Base-by-base conservation (phyloP, 108 stramenopile species). In the Poteriospumella lacustris region DNA sequence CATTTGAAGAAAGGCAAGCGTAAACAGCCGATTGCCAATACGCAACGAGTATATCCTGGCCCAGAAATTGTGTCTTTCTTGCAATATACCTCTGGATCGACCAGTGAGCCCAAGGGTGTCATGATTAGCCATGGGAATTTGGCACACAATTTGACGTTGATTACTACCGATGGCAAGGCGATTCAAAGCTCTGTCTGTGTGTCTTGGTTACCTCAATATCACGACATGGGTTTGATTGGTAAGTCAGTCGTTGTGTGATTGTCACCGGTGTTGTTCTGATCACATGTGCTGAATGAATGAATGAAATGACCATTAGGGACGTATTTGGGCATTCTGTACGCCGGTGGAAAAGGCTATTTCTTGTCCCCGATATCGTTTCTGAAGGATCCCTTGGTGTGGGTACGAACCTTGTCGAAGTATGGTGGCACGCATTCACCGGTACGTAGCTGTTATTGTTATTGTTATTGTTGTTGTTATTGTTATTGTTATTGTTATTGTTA, bases 141-240 rank as follows among this genome's bases (percentile, higher is more conserved):
- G 36, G 85, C 91, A 40, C 95, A 97, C 85, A 97, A 97, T 82
- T 86, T 96, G 1, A 72, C 84, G 70, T 89, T 90, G 79, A 95
- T 95, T 59, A 44, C 59, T 1, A 58, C 68, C 31, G 92, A 92
- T 58, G 70, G 94, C 15, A 73, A 91, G 42, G 94, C 96, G 0
- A 72, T 64, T 1, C 58, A 82, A 19, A 88, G 87, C 67, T 97
- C 98, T 0, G 85, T 91, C 12, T 94, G 93, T 38, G 97, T 94
- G 1, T 93, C 91, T 1, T 99, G 99, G 97, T 87, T 99, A n/a
- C 99, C 94, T 0, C 97, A 98, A 85, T 99, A 99, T 82, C 99
- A 99, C 79, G 99, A 99, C 81, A 99, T 99, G 99, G 99, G 97
- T 26, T 86, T 98, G 43, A 98, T 99, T 68, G 99, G 97, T 73